Evolutionary conservation across 2,329 filamentous ascomycete species (phyloP), one percentile per base, ranked within the genome.

Genomic region (Neospermospora avenae): DNA sequence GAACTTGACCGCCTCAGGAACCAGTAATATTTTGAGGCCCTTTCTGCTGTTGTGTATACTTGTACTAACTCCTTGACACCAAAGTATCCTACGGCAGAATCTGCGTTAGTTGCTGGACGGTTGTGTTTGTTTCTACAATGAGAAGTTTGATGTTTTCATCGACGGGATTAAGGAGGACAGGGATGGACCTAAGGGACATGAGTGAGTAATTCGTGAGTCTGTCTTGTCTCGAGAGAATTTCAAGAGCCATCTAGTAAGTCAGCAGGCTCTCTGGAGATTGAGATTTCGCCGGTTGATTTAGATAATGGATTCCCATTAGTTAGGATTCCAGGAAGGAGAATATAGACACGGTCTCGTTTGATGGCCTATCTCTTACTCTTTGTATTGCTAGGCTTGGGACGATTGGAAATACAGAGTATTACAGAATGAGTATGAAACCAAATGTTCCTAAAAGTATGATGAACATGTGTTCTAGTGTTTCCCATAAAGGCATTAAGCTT

Each of bases 91-190:
- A 83, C 80, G 0, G 67, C 76, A 0, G 86, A 89, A 72, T 82
- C 81, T 58, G 79, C 77, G 2, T 73, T 71, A 2, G 76, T 89
- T 61, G 80, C 80, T 1, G 84, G 84, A 1, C 69, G 78, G 49
- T 49, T 86, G 55, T 88, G 84, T 67, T 89, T 88, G 84, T 67
- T 89, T 88, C 61, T 88, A 88, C 64, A 87, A 88, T 63, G 86
- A 89, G 70, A 85, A 84, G 72, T 83, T 89, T 1, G 83, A 87
- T 61, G 78, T 88, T n/a, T 74, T 77, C 58, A 64, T 87, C 5
- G 82, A 84, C 62, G 84, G 84, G 2, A 52, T 67, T n/a, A 63
- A 62, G 55, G 67, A 69, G 53, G 60, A 59, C 46, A 59, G 54
- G 57, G 34, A 37, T 14, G 16, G 16, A 4, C 2, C 14, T 11